Conservation (phyloP, 305 asterid genomes). For the Solanum chacoense region DNA sequence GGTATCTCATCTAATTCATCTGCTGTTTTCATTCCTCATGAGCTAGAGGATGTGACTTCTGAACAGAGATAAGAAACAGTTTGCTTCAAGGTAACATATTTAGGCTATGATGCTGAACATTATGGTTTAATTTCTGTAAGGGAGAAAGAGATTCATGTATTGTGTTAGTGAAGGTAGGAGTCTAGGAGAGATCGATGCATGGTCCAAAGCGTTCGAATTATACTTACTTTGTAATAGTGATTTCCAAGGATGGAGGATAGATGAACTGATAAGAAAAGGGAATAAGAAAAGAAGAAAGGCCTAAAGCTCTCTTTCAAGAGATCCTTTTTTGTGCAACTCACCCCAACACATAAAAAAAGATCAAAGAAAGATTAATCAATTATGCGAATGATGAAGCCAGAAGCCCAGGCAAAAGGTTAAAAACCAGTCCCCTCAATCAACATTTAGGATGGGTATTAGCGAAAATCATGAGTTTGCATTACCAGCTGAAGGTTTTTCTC, state of each 20-base stretch:
- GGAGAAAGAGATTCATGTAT: neutral
- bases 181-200: neutral
- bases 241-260: neutral
- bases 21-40: slow-evolving; percentile 7
- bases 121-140: neutral
- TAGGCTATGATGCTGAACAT: neutral
- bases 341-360: neutral
- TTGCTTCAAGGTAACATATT: neutral
- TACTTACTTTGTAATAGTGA: neutral
- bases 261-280: neutral
- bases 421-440: neutral
- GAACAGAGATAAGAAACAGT: slow-evolving; percentile 11
- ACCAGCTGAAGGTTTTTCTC: neutral
- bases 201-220: no score
- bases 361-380: neutral
- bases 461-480: neutral
- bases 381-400: neutral
- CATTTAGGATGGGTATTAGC: neutral
- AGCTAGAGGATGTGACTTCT: neutral
- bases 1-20: slow-evolving; percentile 11
- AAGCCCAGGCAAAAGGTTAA: neutral
- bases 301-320: neutral
- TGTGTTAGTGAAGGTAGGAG: neutral
- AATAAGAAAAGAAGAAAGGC: neutral
- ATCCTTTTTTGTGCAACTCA: neutral